Evolutionary conservation across 306 rosid species (phyloP), one percentile per base, ranked within the genome.

Genomic region (Sechiopsis laciniata): DNA sequence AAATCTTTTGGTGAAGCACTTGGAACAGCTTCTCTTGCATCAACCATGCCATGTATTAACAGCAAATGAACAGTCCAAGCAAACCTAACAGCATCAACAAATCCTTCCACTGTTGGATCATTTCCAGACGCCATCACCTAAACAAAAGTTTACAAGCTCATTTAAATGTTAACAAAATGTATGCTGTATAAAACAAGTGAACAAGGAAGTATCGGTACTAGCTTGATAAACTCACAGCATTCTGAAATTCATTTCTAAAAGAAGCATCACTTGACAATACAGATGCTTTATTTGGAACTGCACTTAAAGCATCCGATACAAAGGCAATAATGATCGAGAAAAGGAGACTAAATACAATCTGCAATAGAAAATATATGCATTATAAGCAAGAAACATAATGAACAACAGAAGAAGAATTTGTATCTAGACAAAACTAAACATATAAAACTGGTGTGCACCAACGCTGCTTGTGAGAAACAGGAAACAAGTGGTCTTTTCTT

Each of bases 1-100:
- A 80, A 79, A 81, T 87, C 97, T 68, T 82, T 89, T 21, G 89
- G 81, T 42, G 92, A 88, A 78, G 85, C 87, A 82, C 83, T 84
- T 65, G 88, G 84, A 79, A 76, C 57, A 35, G 87, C 77, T 75
- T 87, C 91, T 83, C 86, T 85, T 61, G 89, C 73, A 55, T 84
- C 80, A 78, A 64, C 76, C 76, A 80, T 81, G 72, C 87, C 98
- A 51, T 86, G 90, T 76, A 81, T 79, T 71, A 94, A 78, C 94
- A 94, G 89, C 80, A 94, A 87, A 83, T 90, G 94, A 66, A 88
- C 98, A 71, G 87, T 82, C 98, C 98, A 94, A 71, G 91, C 92
- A 81, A 94, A 89, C 85, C 97, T 87, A 74, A 86, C 71, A 52
- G 91, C 87, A 74, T 90, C 94, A 75, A 83, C 56, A 67, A 83